Evolutionary conservation across 1,139 yeast species (phyloP).

Genomic region (Scheffersomyces illinoinensis): DNA sequence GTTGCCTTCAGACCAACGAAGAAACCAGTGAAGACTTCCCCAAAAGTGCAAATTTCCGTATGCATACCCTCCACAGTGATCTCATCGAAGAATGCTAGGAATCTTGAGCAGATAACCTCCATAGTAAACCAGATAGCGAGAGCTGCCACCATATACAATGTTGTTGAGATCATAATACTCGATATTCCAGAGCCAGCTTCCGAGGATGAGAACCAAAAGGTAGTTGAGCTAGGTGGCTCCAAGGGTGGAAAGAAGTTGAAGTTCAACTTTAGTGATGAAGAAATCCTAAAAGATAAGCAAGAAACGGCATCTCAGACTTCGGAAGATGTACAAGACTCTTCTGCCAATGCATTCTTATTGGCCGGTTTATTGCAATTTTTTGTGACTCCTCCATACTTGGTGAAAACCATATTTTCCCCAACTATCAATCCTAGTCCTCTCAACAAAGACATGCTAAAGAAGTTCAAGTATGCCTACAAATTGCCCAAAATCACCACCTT

Average conservation of each 20-base stretch:
- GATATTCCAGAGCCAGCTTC: constrained; percentile 39
- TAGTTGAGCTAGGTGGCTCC: constrained; percentile 23
- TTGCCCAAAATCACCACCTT: constrained; percentile 72
- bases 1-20: constrained; percentile 25
- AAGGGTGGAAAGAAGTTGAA: constrained; percentile 33
- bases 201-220: constrained; percentile 18
- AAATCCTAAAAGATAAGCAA: constrained; percentile 7
- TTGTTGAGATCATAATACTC: constrained; percentile 71
- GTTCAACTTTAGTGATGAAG: constrained; percentile 38
- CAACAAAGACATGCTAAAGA: constrained; percentile 30
- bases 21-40: constrained; percentile 30
- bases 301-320: constrained; percentile 17
- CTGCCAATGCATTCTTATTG: constrained; percentile 46
- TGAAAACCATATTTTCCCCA: constrained; percentile 55
- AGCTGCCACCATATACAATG: constrained; percentile 66
- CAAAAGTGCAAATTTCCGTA: constrained; percentile 39
- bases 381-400: constrained; percentile 82
- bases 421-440: constrained; percentile 16
- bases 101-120: constrained; percentile 71
- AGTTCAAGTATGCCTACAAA: constrained; percentile 65
- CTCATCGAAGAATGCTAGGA: constrained; percentile 52
- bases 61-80: constrained; percentile 70
- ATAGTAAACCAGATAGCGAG: constrained; percentile 79
- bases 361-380: constrained; percentile 79
- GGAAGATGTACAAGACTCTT: constrained; percentile 9